Conservation (phyloP, 306 rosid species). For the Castanospermum australe region DNA sequence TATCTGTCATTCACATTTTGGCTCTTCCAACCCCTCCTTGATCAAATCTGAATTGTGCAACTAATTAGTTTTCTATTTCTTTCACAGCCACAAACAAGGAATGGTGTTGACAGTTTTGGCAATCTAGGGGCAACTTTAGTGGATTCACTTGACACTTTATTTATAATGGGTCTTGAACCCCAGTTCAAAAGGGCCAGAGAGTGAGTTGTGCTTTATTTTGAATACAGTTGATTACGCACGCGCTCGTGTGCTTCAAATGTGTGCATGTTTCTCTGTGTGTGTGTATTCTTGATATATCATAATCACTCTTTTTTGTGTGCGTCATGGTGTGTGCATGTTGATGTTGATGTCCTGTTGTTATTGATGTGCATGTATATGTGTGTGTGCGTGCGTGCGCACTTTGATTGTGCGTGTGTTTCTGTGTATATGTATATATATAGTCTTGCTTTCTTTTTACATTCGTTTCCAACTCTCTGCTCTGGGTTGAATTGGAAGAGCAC, state of each 20-base stretch:
- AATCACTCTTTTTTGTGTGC: too few species aligned
- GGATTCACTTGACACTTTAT: slow-evolving; percentile 69
- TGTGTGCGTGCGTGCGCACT: too few species aligned
- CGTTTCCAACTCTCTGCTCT: neutral
- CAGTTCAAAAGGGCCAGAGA: slow-evolving; percentile 64
- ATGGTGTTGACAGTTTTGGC: slow-evolving; percentile 53
- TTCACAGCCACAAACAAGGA: slow-evolving; percentile 55
- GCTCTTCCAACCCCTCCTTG: neutral
- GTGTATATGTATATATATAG: neutral
- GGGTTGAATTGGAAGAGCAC: neutral
- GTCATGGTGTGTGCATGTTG: too few species aligned
- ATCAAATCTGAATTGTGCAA: neutral
- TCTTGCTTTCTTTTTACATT: neutral
- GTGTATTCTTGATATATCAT: neutral
- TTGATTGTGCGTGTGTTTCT: neutral
- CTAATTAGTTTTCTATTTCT: slow-evolving; percentile 37
- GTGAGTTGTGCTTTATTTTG: slow-evolving; percentile 37
- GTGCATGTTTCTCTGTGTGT: neutral
- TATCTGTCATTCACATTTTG: neutral
- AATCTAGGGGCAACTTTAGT: slow-evolving; percentile 69
- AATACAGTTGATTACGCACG: neutral
- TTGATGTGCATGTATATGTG: neutral
- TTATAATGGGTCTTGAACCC: slow-evolving; percentile 65
- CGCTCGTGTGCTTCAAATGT: too few species aligned
- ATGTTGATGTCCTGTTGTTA: too few species aligned